Base-by-base conservation (phyloP, 2,329 filamentous ascomycete genomes). In the Dothideomycetes sp. region DNA sequence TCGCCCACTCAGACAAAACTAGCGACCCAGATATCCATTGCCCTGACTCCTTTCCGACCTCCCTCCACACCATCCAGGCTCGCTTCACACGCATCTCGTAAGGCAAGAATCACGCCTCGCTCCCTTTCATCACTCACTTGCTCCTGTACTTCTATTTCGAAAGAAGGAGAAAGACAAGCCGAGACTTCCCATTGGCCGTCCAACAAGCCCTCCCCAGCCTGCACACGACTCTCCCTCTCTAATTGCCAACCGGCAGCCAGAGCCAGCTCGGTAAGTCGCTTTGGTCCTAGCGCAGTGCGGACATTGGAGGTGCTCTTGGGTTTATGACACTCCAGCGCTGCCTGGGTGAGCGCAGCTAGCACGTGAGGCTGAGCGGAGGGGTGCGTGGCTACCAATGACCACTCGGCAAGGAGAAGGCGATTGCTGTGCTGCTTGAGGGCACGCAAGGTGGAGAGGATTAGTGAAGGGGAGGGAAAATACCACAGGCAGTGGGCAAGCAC, bases 401-500 rank as follows among this genome's bases (percentile, higher is more conserved):
- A 72, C 51, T 73, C 69, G 10, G 68, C 68, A 5, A 73, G 46
- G 23, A 61, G 61, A 3, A 73, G 52, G 11, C 51, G 53, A 16
- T 51, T 54, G 13, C 53, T 60, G 28, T 60, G 55, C 8, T 56
- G 49, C 19, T 49, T 54, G 19, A 67, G 49, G n/a, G 58, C 55
- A 0, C 44, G 4, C 5, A 72, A 56, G n/a, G 66, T 62, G 2
- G 47, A 45, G 0, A 53, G 44, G 3, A 72, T 54, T 9, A 57
- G 47, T 0, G 49, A 46, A 0, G 60, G 60, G 1, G 60, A 61
- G 12, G 58, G 48, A 48, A 77, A 75, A 51, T 76, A 77, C 67
- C 68, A 77, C 19, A 73, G 59, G 47, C 62, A 67, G 52, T 76
- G 72, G 13, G 59, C 59, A 24, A 76, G 58, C 3, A 76, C 65